These are phyloP conservation scores for Colletotrichum plurivorum DNA, from an alignment of 2,329 filamentous ascomycete species.

Conservation along the genomic window DNA sequence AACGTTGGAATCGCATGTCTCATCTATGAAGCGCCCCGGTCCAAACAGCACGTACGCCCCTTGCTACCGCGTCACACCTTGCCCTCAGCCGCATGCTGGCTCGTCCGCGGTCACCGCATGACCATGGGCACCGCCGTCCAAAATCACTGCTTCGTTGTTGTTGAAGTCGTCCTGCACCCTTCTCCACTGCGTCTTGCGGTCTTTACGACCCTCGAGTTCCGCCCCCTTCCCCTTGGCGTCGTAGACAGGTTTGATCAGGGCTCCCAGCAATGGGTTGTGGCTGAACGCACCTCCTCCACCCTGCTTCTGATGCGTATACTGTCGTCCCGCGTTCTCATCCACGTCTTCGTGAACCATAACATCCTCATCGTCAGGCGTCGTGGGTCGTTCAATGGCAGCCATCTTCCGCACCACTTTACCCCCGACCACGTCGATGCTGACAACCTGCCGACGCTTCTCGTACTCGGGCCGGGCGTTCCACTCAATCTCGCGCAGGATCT, in stretches of 20 bases:
- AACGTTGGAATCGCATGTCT: constrained; percentile 2
- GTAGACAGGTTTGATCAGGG: constrained; percentile 75
- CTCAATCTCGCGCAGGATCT: constrained; percentile 85
- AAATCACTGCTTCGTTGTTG: constrained; percentile 71
- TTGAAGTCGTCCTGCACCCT: constrained; percentile 73
- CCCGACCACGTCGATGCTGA: constrained; percentile 86
- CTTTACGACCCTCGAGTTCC: constrained; percentile 58
- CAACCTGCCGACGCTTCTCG: constrained; percentile 87
- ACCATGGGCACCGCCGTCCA: constrained; percentile 69
- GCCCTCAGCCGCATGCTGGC: constrained; percentile 52
- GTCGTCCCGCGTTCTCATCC: constrained; percentile 43
- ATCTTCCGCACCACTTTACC: constrained; percentile 83
- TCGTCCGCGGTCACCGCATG: constrained; percentile 52
- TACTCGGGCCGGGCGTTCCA: constrained; percentile 89
- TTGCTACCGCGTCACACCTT: background rate
- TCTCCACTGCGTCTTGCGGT: constrained; percentile 65
- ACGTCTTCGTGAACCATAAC: constrained; percentile 41
- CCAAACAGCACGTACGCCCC: background rate
- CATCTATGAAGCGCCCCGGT: constrained; percentile 1
- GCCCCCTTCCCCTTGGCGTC: constrained; percentile 67
- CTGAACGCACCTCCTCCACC: constrained; percentile 70
- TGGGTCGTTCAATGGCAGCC: constrained; percentile 72
- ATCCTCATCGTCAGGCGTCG: constrained; percentile 62
- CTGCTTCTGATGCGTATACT: background rate
- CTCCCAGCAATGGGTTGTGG: constrained; percentile 76